phyloP scores from a whole-genome alignment of 306 rosid genomes.

The Sindora glabra region DNA sequence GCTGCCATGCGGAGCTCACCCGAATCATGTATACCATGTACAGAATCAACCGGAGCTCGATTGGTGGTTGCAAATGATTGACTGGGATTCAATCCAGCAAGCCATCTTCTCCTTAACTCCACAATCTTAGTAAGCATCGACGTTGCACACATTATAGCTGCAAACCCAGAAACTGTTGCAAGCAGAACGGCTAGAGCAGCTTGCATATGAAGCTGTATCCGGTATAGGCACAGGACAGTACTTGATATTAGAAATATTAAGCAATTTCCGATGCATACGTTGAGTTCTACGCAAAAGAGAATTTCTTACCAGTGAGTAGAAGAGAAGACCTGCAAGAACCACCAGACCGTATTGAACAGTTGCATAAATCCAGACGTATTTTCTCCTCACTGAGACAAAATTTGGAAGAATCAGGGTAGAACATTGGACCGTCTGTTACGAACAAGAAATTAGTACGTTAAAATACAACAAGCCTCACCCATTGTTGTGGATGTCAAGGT shows the following conservation, averaged over 20 bases:
- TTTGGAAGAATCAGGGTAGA: conserved; percentile 8
- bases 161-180: conserved; percentile 74
- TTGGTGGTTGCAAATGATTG: conserved; percentile 22
- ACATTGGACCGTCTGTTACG: background rate
- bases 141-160: conserved; percentile 52
- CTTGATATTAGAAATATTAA: background rate
- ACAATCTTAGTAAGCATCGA: conserved; percentile 33
- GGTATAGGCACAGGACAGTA: background rate
- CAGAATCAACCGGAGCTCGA: conserved; percentile 25
- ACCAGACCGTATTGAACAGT: conserved; percentile 50
- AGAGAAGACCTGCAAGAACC: conserved; percentile 47
- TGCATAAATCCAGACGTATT: conserved; percentile 70
- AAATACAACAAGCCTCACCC: conserved; percentile 37
- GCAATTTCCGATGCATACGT: background rate
- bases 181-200: conserved; percentile 59
- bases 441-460: background rate
- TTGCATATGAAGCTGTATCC: conserved; percentile 50
- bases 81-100: conserved; percentile 20
- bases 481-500: conserved; percentile 73
- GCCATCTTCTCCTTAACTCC: conserved; percentile 33
- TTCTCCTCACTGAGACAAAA: conserved; percentile 49
- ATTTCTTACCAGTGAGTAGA: conserved; percentile 57
- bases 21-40: conserved; percentile 18
- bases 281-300: background rate
- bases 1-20: conserved; percentile 17